Base-by-base conservation (phyloP, 140 eudicot species). In the Ambrosia hybrid region DNA sequence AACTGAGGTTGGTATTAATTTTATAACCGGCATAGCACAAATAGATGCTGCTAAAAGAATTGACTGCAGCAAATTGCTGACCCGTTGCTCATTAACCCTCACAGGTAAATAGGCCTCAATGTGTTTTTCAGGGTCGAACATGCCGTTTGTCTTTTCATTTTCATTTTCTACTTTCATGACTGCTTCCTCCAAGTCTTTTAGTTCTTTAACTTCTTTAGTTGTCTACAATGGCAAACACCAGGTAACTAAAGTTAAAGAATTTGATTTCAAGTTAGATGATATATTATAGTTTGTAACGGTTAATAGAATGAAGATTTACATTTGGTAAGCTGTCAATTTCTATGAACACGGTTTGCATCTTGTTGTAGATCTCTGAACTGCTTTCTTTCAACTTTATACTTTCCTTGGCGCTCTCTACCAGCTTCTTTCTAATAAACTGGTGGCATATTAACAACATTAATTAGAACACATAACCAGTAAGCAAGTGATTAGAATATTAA, bases 261-360 rank as follows among this genome's bases (percentile, higher is more conserved):
- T 0, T 48, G 43, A 64, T 52, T 9, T 7, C 6, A n/a, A 6
- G 46, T 55, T 48, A 39, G 48, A 6, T 39, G 9, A 61, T 60
- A 72, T 34, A 9, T 51, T 52, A 64, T 57, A 52, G 3, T 6
- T 65, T 38, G 52, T 39, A 41, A 36, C 1, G 21, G 11, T 30
- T 12, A 16, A 68, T 0, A 68, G 53, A 74, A 1, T 43, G 45
- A 38, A 13, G 53, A 41, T 71, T 70, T 80, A 86, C 87, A 21
- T 17, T 34, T 11, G 88, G 82, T n/a, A 80, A 63, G 75, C 68
- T 78, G 48, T 86, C 91, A 7, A 86, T 72, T 62, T 86, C 84
- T 39, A 86, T 78, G 68, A 86, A 86, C 21, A 86, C 87, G 0
- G 75, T 83, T 81, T 86, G 85, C 89, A 86, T 81, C 81, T 86